A percentile compares a stretch with the other conserved stretches of the same genome.
These are phyloP conservation scores for Porogramme epimiltina DNA, from an alignment of 1,284 basidiomycete species.

Conservation along the genomic window DNA sequence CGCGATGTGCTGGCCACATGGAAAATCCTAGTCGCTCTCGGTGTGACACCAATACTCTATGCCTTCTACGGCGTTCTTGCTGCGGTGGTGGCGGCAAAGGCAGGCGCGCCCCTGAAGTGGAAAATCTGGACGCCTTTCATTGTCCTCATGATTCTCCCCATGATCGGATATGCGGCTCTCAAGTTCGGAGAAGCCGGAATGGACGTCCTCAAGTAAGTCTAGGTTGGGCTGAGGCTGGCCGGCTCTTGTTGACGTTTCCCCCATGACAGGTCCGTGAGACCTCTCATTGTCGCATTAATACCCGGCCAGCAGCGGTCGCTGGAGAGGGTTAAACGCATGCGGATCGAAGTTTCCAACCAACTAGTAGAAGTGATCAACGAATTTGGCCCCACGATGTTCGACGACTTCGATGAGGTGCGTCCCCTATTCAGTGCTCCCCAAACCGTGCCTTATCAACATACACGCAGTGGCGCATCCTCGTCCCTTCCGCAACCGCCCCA, in stretches of 20 bases:
- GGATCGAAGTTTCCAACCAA: conserved; percentile 83
- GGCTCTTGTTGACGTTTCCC: conserved; percentile 11
- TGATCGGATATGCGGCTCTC: conserved; percentile 92
- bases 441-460: neutral
- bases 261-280: conserved; percentile 78
- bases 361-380: conserved; percentile 89
- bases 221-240: conserved; percentile 37
- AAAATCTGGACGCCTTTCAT: conserved; percentile 81
- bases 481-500: conserved; percentile 81
- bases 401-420: conserved; percentile 84
- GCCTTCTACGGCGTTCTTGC: conserved; percentile 82
- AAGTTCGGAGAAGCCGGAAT: conserved; percentile 99
- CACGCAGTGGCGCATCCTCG: conserved; percentile 77
- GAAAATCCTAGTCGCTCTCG: conserved; percentile 97
- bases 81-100: conserved; percentile 74
- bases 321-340: conserved; percentile 78
- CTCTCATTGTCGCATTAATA: conserved; percentile 87
- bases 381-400: conserved; percentile 86
- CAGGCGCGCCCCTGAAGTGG: conserved; percentile 64
- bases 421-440: neutral
- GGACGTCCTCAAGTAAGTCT: conserved; percentile 93
- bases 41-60: conserved; percentile 89
- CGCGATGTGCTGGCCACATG: conserved; percentile 97
- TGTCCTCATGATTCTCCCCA: conserved; percentile 78
- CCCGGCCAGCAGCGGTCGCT: conserved; percentile 91